phyloP scores from a whole-genome alignment of 306 rosid species.

The Cicer pinnatifidum region DNA sequence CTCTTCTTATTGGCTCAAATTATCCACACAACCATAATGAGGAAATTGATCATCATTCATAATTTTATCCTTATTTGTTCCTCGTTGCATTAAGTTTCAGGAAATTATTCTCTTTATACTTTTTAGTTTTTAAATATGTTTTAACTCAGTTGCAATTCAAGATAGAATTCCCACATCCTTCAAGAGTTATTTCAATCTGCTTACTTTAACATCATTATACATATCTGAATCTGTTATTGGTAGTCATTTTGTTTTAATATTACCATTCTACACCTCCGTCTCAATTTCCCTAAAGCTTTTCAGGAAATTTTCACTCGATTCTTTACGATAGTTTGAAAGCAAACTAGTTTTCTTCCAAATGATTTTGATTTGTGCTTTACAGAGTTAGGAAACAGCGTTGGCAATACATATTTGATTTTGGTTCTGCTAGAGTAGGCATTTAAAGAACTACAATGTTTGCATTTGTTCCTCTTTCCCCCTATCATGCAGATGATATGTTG shows the following conservation, averaged over 20 bases:
- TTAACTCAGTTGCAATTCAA: conserved; percentile 9
- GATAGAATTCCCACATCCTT: conserved; percentile 23
- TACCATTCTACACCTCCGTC: conserved; percentile 11
- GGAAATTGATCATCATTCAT: conserved; percentile 16
- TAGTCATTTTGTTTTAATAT: conserved; percentile 21
- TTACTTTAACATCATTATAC: neutral
- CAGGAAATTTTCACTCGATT: conserved; percentile 3
- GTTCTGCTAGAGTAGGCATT: conserved; percentile 4
- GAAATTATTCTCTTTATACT: neutral
- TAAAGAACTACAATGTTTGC: neutral
- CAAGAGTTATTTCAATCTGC: conserved; percentile 30
- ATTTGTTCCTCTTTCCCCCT: neutral
- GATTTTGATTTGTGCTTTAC: conserved; percentile 12
- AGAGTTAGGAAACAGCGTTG: conserved; percentile 21
- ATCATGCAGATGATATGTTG: neutral
- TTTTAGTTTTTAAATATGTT: neutral
- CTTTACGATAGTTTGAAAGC: conserved; percentile 31
- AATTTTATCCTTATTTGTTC: conserved; percentile 31
- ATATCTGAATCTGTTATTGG: conserved; percentile 21
- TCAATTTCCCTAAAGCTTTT: neutral
- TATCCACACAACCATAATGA: conserved; percentile 7
- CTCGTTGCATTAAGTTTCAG: conserved; percentile 31
- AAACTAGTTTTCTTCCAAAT: conserved; percentile 25
- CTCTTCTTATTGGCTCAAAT: conserved; percentile 2
- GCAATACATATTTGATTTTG: neutral